These are phyloP conservation scores for Warburgia ugandensis DNA, from an alignment of 164 flowering plant genomes.

Conservation along the genomic window DNA sequence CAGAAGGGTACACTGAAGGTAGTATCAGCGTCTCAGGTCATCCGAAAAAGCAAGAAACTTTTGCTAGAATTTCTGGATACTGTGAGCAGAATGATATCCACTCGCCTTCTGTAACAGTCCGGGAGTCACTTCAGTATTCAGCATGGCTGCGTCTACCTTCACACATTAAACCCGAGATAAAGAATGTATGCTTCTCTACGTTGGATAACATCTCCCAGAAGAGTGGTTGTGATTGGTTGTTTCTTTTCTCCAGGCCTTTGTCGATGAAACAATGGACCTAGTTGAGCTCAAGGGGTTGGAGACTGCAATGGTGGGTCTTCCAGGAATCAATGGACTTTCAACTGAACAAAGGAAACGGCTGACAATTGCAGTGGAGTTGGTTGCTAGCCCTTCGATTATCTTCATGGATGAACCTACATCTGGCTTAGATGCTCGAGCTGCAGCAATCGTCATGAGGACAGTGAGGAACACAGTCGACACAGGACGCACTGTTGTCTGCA, in stretches of 20 bases:
- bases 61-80: conserved; percentile 72
- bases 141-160: conserved; percentile 87
- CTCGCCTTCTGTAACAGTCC: conserved; percentile 27
- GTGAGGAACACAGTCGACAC: conserved; percentile 95
- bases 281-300: conserved; percentile 72
- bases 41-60: conserved; percentile 82
- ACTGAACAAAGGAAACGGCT: conserved; percentile 90
- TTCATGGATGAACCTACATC: conserved; percentile 99
- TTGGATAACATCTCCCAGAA: not conserved
- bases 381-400: conserved; percentile 91
- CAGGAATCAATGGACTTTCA: conserved; percentile 81
- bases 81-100: conserved; percentile 30
- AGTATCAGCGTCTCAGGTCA: conserved; percentile 78
- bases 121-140: conserved; percentile 81
- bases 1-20: conserved; percentile 60
- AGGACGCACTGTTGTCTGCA: conserved; percentile 93
- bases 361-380: conserved; percentile 95
- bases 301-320: conserved; percentile 87
- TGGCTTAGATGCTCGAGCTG: conserved; percentile 93
- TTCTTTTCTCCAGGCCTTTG: conserved; percentile 46
- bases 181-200: conserved; percentile 1
- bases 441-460: conserved; percentile 95
- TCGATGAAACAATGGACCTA: conserved; percentile 83
- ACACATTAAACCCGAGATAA: conserved; percentile 32
- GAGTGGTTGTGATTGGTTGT: not conserved